Percentiles rank a stretch among this genome's conserved stretches.
Conservation (phyloP, 148 eudicot genomes). For the Oxyria digyna region DNA sequence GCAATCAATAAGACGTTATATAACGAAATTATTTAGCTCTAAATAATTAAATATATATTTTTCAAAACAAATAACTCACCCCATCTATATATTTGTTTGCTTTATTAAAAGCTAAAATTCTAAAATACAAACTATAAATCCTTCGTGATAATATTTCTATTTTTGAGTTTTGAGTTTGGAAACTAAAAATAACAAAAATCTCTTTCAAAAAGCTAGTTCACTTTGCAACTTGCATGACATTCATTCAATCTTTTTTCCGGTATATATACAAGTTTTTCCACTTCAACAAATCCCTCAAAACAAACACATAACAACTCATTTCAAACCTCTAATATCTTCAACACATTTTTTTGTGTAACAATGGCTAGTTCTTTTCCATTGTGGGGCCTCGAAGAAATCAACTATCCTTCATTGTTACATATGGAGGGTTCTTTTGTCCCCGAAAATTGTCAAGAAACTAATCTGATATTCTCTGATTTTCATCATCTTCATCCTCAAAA, state of each 20-base stretch:
- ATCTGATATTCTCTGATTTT: background rate
- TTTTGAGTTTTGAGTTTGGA: too few relatives aligned
- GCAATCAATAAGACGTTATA: too few relatives aligned
- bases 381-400: background rate
- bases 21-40: too few relatives aligned
- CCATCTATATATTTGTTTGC: too few relatives aligned
- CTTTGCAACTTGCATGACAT: background rate
- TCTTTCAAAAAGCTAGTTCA: background rate
- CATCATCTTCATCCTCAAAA: background rate
- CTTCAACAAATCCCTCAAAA: background rate
- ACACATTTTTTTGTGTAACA: too few relatives aligned
- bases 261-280: background rate
- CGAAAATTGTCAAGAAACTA: background rate
- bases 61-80: too few relatives aligned
- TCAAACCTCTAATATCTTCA: background rate
- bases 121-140: too few relatives aligned
- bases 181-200: too few relatives aligned
- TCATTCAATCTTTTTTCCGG: background rate
- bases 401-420: background rate
- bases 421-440: background rate
- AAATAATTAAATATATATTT: too few relatives aligned
- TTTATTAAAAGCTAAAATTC: too few relatives aligned
- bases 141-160: too few relatives aligned
- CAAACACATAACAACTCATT: background rate
- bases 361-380: too few relatives aligned